Percentiles rank a stretch among this genome's conserved stretches.
phyloP scores from a whole-genome alignment of 768 basidiomycete species.

The Rhodotorula paludigena region DNA sequence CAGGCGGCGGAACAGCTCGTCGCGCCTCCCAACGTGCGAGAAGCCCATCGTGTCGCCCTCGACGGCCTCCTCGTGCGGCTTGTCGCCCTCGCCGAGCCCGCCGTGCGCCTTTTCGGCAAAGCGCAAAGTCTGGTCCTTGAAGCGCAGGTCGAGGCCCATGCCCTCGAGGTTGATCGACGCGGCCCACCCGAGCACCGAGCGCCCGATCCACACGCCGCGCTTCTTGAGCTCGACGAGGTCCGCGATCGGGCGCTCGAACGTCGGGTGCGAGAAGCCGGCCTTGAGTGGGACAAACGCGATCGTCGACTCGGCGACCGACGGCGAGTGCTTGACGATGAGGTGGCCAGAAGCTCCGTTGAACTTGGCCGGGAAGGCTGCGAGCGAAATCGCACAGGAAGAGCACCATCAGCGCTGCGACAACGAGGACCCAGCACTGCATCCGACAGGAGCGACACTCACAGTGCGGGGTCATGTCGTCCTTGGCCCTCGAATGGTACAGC shows the following conservation, averaged over 20 bases:
- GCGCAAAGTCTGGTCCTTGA: slow-evolving; percentile 42
- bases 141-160: slow-evolving; percentile 47
- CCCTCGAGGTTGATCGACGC: slow-evolving; percentile 48
- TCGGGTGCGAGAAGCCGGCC: slow-evolving; percentile 35
- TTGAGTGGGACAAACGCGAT: slow-evolving; percentile 43
- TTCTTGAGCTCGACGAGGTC: slow-evolving; percentile 51
- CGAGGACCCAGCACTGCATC: no score
- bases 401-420: not conserved
- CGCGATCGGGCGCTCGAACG: slow-evolving; percentile 45
- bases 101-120: slow-evolving; percentile 13
- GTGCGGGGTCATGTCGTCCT: slow-evolving; percentile 45
- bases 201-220: slow-evolving; percentile 48
- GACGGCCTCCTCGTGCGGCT: slow-evolving; percentile 35
- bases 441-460: slow-evolving; percentile 42
- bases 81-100: slow-evolving; percentile 36
- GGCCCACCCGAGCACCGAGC: slow-evolving; percentile 49
- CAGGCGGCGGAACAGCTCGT: slow-evolving; percentile 49
- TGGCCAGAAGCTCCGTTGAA: slow-evolving; percentile 46
- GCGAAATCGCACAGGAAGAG: not conserved
- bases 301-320: slow-evolving; percentile 28
- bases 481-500: slow-evolving; percentile 45
- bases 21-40: slow-evolving; percentile 47
- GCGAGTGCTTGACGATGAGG: slow-evolving; percentile 45
- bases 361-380: slow-evolving; percentile 47
- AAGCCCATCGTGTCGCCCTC: slow-evolving; percentile 46